Evolutionary conservation across 73 alveolate species (phyloP).

Genomic region (Paramecium caudatum): DNA sequence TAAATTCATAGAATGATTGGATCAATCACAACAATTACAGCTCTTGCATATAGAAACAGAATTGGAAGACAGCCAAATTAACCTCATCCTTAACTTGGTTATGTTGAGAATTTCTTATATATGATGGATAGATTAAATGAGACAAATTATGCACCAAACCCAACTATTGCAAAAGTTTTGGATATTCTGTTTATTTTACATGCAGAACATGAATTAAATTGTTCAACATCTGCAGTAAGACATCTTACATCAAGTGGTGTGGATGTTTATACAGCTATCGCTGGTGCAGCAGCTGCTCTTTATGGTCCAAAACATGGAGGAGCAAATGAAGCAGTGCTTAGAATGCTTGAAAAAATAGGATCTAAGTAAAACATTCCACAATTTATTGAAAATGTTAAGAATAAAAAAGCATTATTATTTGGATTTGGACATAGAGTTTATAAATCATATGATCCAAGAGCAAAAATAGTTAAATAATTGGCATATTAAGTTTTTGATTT

Average conservation of each 20-base stretch:
- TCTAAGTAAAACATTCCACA: constrained; percentile 86
- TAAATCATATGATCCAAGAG: constrained; percentile 94
- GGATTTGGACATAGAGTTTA: constrained; percentile 97
- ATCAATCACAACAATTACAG: constrained; percentile 88
- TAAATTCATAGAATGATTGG: constrained; percentile 78
- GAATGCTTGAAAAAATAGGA: constrained; percentile 93
- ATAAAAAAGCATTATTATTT: constrained; percentile 85
- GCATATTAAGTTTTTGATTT: constrained; percentile 91
- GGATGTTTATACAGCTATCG: constrained; percentile 89
- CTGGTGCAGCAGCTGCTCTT: constrained; percentile 94
- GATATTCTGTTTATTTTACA: constrained; percentile 92
- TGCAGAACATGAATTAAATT: constrained; percentile 96
- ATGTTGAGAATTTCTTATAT: constrained; percentile 92
- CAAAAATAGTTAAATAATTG: constrained; percentile 84
- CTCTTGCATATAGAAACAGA: constrained; percentile 89
- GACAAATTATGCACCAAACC: constrained; percentile 86
- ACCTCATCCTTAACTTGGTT: constrained; percentile 85
- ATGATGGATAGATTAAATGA: constrained; percentile 90
- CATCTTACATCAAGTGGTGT: constrained; percentile 87
- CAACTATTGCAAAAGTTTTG: constrained; percentile 84
- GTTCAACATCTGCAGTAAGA: constrained; percentile 95
- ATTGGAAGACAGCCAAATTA: constrained; percentile 86
- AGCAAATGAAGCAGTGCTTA: constrained; percentile 95
- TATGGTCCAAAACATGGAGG: constrained; percentile 97
- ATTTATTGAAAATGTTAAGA: constrained; percentile 89